Evolutionary conservation across 2,329 filamentous ascomycete genomes (phyloP).

Genomic region (Aspergillus fumigatiaffinis): DNA sequence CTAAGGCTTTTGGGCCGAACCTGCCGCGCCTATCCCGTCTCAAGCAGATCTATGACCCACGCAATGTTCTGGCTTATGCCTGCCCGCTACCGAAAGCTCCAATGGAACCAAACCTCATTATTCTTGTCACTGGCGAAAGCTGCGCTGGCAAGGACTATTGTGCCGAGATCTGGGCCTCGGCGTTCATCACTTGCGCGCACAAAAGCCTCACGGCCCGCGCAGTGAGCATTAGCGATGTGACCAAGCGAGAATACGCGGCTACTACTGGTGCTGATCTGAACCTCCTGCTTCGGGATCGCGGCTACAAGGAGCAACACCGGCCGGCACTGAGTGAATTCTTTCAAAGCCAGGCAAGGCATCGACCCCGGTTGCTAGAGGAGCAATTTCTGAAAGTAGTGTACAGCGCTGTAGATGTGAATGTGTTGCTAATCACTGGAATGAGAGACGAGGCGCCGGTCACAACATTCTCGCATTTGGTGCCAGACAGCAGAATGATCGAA

Average conservation of each 20-base stretch:
- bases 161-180: conserved; percentile 49
- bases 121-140: conserved; percentile 52
- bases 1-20: conserved; percentile 57
- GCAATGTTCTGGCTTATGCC: conserved; percentile 50
- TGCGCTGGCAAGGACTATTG: conserved; percentile 60
- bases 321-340: conserved; percentile 51
- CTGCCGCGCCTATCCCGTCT: conserved; percentile 46
- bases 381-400: conserved; percentile 50
- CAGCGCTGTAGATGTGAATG: conserved; percentile 43
- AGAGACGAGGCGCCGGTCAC: conserved; percentile 58
- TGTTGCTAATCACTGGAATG: conserved; percentile 61
- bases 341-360: conserved; percentile 40
- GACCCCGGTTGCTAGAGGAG: conserved; percentile 48
- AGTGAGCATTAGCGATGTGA: conserved; percentile 55
- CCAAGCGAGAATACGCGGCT: conserved; percentile 55
- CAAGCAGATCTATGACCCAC: conserved; percentile 50
- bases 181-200: conserved; percentile 27
- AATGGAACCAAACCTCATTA: conserved; percentile 44
- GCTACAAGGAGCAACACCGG: conserved; percentile 61
- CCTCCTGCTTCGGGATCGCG: conserved; percentile 51
- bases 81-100: conserved; percentile 49
- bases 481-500: conserved; percentile 52
- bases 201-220: conserved; percentile 36
- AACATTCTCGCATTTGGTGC: conserved; percentile 52
- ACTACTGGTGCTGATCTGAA: conserved; percentile 46